phyloP scores from a whole-genome alignment of 1,139 yeast species.

The Blastobotrys apis region DNA sequence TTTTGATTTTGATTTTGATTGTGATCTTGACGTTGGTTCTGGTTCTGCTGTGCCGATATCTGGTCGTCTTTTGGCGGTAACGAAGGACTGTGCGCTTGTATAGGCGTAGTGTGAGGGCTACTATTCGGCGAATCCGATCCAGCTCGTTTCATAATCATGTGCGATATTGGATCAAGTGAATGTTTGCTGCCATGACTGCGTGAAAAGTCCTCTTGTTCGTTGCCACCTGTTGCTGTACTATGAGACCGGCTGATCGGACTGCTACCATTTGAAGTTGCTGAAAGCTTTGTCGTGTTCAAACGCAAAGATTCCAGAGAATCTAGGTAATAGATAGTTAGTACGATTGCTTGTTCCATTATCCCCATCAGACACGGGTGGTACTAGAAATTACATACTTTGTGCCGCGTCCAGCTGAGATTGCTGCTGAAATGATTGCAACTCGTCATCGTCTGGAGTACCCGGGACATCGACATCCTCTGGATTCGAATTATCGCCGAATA shows the following conservation, averaged over 20 bases:
- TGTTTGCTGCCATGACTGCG: conserved; percentile 2
- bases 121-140: conserved; percentile 13
- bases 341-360: background rate
- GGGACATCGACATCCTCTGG: conserved; percentile 7
- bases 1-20: too few relatives aligned
- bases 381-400: conserved; percentile 6
- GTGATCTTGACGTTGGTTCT: too few relatives aligned
- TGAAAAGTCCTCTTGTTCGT: background rate
- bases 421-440: background rate
- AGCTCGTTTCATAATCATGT: conserved; percentile 14
- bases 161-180: conserved; percentile 14
- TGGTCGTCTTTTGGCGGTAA: too few relatives aligned
- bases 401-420: conserved; percentile 2
- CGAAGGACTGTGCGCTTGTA: background rate
- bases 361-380: too few relatives aligned
- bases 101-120: conserved; percentile 6
- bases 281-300: conserved; percentile 5
- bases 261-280: conserved; percentile 1
- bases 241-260: background rate
- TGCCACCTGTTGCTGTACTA: background rate
- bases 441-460: conserved; percentile 7
- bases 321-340: background rate
- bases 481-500: conserved; percentile 8
- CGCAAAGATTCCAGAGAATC: conserved; percentile 11
- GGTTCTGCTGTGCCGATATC: too few relatives aligned